These are phyloP conservation scores for Chrysopogon serrulatus DNA, from an alignment of 176 grass and related monocot genomes.

Conservation along the genomic window DNA sequence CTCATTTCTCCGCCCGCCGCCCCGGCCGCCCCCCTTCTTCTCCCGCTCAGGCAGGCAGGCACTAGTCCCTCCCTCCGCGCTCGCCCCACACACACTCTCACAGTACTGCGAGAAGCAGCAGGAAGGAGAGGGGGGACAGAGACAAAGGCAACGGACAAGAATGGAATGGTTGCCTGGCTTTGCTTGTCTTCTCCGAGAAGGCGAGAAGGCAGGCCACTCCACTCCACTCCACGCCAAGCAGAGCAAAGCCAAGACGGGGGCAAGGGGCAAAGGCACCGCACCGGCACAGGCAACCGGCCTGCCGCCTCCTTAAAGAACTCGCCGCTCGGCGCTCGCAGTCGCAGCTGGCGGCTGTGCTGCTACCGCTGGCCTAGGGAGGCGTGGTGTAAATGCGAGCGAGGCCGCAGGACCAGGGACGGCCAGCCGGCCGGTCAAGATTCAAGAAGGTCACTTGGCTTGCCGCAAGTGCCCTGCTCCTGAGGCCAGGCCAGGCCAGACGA, in stretches of 20 bases:
- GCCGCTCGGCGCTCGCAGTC: too few species aligned
- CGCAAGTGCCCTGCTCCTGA: neutral
- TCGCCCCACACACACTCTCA: neutral
- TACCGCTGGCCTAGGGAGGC: conserved; percentile 24
- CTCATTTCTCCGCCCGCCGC: conserved; percentile 67
- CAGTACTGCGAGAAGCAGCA: neutral
- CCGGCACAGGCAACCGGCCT: neutral
- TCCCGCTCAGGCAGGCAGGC: neutral
- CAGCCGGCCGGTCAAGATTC: neutral
- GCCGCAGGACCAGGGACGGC: neutral
- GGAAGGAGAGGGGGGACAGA: neutral
- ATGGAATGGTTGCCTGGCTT: neutral
- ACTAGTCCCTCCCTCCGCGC: neutral
- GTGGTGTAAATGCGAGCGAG: conserved; percentile 21
- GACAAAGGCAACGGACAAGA: neutral
- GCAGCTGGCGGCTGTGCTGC: conserved; percentile 3
- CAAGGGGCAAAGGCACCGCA: neutral
- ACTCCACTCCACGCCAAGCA: neutral
- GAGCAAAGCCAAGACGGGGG: neutral
- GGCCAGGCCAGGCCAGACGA: neutral
- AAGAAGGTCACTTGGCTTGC: neutral
- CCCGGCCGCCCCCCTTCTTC: neutral
- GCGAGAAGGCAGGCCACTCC: neutral
- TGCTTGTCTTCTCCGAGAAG: conserved; percentile 16
- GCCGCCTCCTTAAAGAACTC: conserved; percentile 32